These are phyloP conservation scores for Globisporangium polare DNA, from an alignment of 352 stramenopile species.

Conservation along the genomic window DNA sequence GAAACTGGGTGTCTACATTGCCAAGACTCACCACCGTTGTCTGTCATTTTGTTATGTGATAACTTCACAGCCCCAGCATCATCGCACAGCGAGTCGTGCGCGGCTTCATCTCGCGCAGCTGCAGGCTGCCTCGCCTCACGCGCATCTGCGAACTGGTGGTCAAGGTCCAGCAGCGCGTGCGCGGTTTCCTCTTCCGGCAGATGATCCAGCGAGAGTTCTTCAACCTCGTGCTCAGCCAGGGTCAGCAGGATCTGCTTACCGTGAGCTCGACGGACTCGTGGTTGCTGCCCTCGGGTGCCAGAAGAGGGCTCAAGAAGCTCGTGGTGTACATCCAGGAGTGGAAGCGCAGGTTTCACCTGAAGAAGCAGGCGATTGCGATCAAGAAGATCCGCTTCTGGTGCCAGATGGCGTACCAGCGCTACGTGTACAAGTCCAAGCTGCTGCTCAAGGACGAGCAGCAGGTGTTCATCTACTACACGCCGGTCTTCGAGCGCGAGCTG, in stretches of 20 bases:
- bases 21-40: neutral
- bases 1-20: slow-evolving; percentile 1
- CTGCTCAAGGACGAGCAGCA: slow-evolving; percentile 54
- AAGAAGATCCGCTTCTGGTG: slow-evolving; percentile 81
- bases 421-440: slow-evolving; percentile 46
- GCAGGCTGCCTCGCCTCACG: slow-evolving; percentile 34
- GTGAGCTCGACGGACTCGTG: slow-evolving; percentile 27
- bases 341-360: slow-evolving; percentile 41
- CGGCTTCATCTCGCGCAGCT: slow-evolving; percentile 46
- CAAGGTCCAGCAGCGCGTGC: slow-evolving; percentile 47
- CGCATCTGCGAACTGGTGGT: slow-evolving; percentile 45
- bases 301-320: slow-evolving; percentile 47
- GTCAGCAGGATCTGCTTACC: slow-evolving; percentile 44
- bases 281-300: slow-evolving; percentile 27
- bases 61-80: slow-evolving; percentile 22
- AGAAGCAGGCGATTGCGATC: slow-evolving; percentile 61
- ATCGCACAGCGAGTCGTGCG: slow-evolving; percentile 36
- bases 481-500: slow-evolving; percentile 46
- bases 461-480: slow-evolving; percentile 75
- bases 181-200: slow-evolving; percentile 59
- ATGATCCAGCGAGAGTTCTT: slow-evolving; percentile 43
- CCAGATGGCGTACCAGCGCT: slow-evolving; percentile 67
- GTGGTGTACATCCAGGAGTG: slow-evolving; percentile 49
- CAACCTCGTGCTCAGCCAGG: slow-evolving; percentile 38
- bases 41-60: neutral